Percentiles rank a stretch among this genome's conserved stretches.
These are phyloP conservation scores for Aspergillus piperis DNA, from an alignment of 2,329 filamentous ascomycete species.

Conservation along the genomic window DNA sequence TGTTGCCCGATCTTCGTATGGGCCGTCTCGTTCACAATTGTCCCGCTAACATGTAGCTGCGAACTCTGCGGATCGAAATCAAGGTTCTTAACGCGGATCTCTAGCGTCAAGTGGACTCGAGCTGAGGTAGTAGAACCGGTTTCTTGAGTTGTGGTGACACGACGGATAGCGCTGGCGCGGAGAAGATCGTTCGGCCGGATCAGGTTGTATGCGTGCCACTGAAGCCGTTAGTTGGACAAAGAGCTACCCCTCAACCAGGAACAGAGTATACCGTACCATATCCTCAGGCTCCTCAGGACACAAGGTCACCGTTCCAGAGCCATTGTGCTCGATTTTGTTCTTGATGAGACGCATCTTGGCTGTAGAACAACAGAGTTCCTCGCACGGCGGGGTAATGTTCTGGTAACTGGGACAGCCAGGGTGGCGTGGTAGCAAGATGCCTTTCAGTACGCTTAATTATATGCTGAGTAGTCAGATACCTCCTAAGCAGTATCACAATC, in stretches of 20 bases:
- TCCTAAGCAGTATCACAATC: too few relatives aligned
- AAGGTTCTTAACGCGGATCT: constrained; percentile 64
- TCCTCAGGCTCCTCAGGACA: constrained; percentile 74
- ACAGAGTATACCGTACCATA: constrained; percentile 55
- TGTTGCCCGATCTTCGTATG: constrained; percentile 67
- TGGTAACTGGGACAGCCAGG: too few relatives aligned
- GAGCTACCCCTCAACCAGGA: not conserved
- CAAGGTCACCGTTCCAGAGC: constrained; percentile 66
- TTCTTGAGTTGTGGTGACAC: constrained; percentile 60
- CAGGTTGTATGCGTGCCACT: constrained; percentile 77
- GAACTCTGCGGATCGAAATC: constrained; percentile 70
- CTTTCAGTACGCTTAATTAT: too few relatives aligned
- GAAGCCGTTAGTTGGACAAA: constrained; percentile 15
- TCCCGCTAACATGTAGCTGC: constrained; percentile 68
- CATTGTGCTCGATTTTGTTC: constrained; percentile 66
- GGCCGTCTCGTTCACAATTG: constrained; percentile 66
- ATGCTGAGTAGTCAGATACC: too few relatives aligned
- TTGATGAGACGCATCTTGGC: constrained; percentile 66
- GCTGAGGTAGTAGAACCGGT: constrained; percentile 65
- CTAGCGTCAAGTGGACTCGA: constrained; percentile 65
- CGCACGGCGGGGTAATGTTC: not conserved
- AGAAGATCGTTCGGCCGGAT: constrained; percentile 67
- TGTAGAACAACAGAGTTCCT: not conserved
- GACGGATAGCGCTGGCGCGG: constrained; percentile 66
- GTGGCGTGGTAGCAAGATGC: too few relatives aligned